phyloP scores from a whole-genome alignment of 768 basidiomycete species.

The Boletus rubroflammeus region DNA sequence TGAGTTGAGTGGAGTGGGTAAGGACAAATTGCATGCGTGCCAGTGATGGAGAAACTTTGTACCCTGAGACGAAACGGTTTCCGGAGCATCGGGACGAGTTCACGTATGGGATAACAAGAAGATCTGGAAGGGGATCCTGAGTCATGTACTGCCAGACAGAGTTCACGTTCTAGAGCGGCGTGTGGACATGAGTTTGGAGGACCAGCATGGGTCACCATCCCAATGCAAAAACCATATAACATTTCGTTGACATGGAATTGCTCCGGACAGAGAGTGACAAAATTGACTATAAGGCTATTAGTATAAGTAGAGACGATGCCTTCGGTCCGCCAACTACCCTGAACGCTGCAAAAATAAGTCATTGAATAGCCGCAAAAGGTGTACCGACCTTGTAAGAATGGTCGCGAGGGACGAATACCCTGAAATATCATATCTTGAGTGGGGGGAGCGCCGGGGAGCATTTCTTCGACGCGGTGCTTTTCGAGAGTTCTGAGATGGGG shows the following conservation, averaged over 20 bases:
- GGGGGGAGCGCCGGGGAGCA: constrained; percentile 1
- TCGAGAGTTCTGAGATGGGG: constrained; percentile 23
- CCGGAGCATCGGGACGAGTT: constrained; percentile 16
- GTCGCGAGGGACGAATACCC: constrained; percentile 17
- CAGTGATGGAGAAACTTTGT: constrained; percentile 9
- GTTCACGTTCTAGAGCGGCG: background rate
- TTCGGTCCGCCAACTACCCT: background rate
- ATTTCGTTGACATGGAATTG: background rate
- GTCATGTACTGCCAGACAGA: background rate
- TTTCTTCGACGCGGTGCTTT: constrained; percentile 33
- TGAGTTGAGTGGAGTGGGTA: constrained; percentile 3
- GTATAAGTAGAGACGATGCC: background rate
- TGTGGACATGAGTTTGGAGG: background rate
- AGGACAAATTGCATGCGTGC: background rate
- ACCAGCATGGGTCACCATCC: background rate
- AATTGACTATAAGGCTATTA: background rate
- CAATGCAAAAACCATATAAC: background rate
- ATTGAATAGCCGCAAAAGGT: constrained; percentile 4
- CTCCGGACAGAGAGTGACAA: background rate
- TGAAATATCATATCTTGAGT: constrained; percentile 32
- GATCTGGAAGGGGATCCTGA: background rate
- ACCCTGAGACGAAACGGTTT: background rate
- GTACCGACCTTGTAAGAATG: background rate
- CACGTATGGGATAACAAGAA: background rate
- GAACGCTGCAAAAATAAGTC: constrained; percentile 24